Conservation (phyloP, 192 early-diverging fungal genomes). For the Lunasporangiospora selenospora region DNA sequence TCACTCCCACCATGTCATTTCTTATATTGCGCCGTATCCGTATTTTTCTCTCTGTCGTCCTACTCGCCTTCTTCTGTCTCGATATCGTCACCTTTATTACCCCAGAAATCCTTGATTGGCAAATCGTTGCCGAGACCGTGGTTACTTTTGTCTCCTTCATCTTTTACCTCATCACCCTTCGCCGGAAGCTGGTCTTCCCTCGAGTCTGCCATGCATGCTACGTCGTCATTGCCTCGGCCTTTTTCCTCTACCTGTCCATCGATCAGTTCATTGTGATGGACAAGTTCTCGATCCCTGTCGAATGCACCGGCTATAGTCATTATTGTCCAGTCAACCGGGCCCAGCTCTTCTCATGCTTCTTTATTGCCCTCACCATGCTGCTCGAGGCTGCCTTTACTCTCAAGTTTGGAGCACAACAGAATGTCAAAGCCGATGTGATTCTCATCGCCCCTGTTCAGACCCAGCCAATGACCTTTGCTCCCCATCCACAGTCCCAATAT, state of each 20-base stretch:
- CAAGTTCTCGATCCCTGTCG: background rate
- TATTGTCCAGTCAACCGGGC: background rate
- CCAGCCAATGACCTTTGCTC: too few species aligned
- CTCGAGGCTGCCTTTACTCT: slow-evolving; percentile 7
- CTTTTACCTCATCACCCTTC: background rate
- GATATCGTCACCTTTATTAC: background rate
- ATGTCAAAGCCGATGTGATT: too few species aligned
- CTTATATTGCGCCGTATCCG: background rate
- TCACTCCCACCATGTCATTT: background rate
- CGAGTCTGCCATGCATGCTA: background rate
- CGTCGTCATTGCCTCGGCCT: background rate
- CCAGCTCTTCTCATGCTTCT: background rate
- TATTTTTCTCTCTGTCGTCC: background rate
- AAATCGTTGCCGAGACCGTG: background rate
- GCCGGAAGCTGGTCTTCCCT: background rate
- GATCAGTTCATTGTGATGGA: too few species aligned
- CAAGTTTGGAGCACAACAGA: background rate
- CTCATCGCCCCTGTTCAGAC: too few species aligned
- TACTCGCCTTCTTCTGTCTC: background rate
- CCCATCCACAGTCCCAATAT: too few species aligned
- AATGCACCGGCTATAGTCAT: background rate
- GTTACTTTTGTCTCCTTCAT: background rate
- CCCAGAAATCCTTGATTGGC: too few species aligned
- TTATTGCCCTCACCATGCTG: background rate
- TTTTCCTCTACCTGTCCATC: slow-evolving; percentile 2